Base-by-base conservation (phyloP, 371 early-diverging fungal species). In the Circinella minor region DNA sequence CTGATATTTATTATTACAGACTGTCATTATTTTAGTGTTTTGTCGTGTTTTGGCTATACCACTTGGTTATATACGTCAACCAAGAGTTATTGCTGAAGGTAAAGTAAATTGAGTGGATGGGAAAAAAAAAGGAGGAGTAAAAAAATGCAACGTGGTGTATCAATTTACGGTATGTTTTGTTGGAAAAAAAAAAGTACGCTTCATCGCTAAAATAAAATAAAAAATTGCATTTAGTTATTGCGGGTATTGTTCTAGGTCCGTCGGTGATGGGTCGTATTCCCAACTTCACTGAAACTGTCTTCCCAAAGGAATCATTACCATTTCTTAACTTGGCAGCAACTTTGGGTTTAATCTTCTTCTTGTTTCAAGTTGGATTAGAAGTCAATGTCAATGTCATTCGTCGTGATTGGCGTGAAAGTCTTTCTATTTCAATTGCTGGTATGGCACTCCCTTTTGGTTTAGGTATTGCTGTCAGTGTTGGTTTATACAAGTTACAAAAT, bases 301-400 rank as follows among this genome's bases (percentile, higher is more conserved):
- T 95, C 68, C 90, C 91, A 18, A 27, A 69, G 0, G 75, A 60
- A 7, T 92, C 93, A 3, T 71, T 94, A n/a, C 86, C 91, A 0
- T 86, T 81, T 70, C 78, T 98, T 55, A 90, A 86, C 51, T 77
- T 96, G 34, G 84, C 95, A 9, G 89, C 97, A n/a, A 92, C 92
- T 71, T 75, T 98, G 70, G 98, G 97, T 13, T 83, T 98, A 49
- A 85, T 96, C 15, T 87, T 98, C 61, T 97, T 93, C 78, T 81
- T 97, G 61, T 96, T 97, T 76, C 85, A 96, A 61, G 93, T 97
- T 36, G 95, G 96, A 4, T 76, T 94, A 18, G 95, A 94, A 76
- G 88, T 94, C 36, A 91, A 94, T 68, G 74, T 89, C 7, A 66
- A 73, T 0, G 69, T 88, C 18, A 73, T 92, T 3, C 73, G 76